Conservation (phyloP, 441 rosid species). For the Arabidopsis hybrid region DNA sequence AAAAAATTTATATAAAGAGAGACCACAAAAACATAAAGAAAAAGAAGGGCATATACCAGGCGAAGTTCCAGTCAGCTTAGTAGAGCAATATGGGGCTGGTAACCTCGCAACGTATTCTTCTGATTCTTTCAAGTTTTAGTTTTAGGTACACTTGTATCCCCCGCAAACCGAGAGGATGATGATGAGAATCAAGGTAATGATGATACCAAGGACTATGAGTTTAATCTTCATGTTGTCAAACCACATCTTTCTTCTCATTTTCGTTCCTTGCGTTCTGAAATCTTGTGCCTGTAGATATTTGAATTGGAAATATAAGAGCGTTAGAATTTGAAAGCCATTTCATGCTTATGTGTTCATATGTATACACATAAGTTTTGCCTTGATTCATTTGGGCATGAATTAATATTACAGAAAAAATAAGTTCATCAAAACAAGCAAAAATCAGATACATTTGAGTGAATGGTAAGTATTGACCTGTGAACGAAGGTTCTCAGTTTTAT, state of each 20-base stretch:
- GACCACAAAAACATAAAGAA: neutral
- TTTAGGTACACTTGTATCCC: constrained; percentile 68
- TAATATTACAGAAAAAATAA: no score
- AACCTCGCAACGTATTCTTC: neutral
- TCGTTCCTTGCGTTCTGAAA: constrained; percentile 63
- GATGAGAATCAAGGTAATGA: constrained; percentile 69
- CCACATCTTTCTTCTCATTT: constrained; percentile 80
- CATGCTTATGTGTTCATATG: neutral
- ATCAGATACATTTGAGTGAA: neutral
- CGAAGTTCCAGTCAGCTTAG: constrained; percentile 16
- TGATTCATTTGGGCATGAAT: no score
- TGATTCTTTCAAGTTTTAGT: constrained; percentile 18
- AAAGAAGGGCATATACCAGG: constrained; percentile 2
- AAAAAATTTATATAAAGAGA: neutral
- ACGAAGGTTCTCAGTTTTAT: constrained; percentile 75
- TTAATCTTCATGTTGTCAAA: constrained; percentile 80
- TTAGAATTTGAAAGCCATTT: neutral
- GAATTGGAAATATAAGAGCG: neutral
- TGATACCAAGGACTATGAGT: constrained; percentile 65
- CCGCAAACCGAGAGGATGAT: constrained; percentile 27
- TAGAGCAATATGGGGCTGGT: constrained; percentile 13
- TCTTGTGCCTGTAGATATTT: constrained; percentile 69
- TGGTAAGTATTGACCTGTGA: constrained; percentile 54
- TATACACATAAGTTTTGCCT: no score
- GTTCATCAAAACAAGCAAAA: neutral